These are phyloP conservation scores for Elongisporangium anandrum DNA, from an alignment of 352 stramenopile genomes.

Conservation along the genomic window DNA sequence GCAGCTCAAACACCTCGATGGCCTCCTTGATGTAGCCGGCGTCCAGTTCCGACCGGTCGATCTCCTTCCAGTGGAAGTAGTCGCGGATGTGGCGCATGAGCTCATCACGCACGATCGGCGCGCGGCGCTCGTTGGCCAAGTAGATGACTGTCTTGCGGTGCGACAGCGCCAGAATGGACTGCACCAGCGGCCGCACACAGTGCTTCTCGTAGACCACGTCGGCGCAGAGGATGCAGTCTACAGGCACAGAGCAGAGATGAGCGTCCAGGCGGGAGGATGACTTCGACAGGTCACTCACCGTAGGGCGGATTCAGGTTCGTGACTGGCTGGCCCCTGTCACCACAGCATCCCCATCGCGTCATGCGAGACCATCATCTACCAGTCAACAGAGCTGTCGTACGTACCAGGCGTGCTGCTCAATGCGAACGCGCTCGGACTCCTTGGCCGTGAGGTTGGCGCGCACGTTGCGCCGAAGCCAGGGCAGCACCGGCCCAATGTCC, in stretches of 20 bases:
- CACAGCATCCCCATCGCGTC: conserved; percentile 2
- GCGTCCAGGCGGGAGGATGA: not conserved
- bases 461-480: conserved; percentile 75
- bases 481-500: conserved; percentile 71
- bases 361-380: not conserved
- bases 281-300: conserved; percentile 9
- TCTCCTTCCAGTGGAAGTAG: conserved; percentile 78
- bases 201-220: conserved; percentile 83
- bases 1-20: conserved; percentile 79
- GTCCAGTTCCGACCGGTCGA: conserved; percentile 55
- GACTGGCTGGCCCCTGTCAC: conserved; percentile 51
- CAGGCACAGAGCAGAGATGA: not conserved
- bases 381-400: not conserved
- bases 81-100: conserved; percentile 57
- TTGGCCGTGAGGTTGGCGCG: conserved; percentile 51
- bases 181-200: conserved; percentile 66
- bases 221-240: conserved; percentile 74
- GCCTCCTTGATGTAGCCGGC: conserved; percentile 63
- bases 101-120: conserved; percentile 52
- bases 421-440: conserved; percentile 53
- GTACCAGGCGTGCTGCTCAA: conserved; percentile 55
- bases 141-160: conserved; percentile 79
- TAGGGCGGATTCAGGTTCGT: conserved; percentile 54
- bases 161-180: conserved; percentile 72
- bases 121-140: conserved; percentile 70